Percentiles rank a stretch among this genome's conserved stretches.
phyloP scores from a whole-genome alignment of 345 rosid genomes.

The Capsella bursapastoris region DNA sequence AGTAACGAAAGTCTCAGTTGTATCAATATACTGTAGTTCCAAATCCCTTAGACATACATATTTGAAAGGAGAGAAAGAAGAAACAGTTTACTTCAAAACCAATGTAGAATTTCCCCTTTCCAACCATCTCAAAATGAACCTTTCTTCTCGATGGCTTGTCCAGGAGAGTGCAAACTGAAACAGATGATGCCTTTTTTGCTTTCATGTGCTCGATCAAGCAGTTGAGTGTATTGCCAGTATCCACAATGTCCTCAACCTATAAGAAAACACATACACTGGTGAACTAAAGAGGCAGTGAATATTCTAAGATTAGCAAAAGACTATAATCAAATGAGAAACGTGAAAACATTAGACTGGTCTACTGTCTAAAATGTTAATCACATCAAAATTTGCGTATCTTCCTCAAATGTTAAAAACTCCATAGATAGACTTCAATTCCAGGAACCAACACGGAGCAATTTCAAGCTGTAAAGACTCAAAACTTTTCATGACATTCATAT shows the following conservation, averaged over 20 bases:
- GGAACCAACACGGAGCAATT: not conserved
- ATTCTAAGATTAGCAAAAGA: conserved; percentile 9
- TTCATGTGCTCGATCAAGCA: conserved; percentile 62
- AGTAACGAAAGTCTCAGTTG: not conserved
- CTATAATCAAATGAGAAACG: conserved; percentile 2
- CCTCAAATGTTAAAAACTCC: not conserved
- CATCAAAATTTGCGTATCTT: not conserved
- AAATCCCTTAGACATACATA: not conserved
- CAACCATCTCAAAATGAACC: conserved; percentile 67
- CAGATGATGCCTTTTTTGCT: conserved; percentile 69
- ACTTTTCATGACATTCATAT: not conserved
- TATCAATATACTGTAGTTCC: not conserved
- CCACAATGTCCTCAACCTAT: conserved; percentile 95
- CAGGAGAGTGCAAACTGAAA: conserved; percentile 83
- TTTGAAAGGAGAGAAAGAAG: not conserved
- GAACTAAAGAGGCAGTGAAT: not conserved
- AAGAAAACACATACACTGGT: conserved; percentile 25
- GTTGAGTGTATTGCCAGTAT: conserved; percentile 81
- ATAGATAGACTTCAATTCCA: not conserved
- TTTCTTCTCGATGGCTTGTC: conserved; percentile 76
- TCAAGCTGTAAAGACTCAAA: not conserved
- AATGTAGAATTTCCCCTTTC: conserved; percentile 76
- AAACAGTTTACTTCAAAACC: conserved; percentile 72
- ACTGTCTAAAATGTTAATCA: not conserved
- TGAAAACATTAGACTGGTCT: not conserved